Conservation (phyloP, 805 yeast species). For the Debaryomyces hansenii region DNA sequence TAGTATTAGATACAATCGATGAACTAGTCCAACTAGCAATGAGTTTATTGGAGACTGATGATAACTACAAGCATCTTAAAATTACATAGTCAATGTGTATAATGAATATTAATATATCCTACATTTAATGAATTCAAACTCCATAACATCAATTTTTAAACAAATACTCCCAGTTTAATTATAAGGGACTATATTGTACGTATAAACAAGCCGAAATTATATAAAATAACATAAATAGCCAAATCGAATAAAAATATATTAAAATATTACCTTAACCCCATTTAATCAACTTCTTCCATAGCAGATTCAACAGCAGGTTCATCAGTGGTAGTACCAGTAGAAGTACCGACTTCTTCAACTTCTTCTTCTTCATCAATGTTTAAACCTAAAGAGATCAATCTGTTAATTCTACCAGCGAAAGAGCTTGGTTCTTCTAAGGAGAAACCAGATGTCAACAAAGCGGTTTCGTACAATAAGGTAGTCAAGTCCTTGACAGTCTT, state of each 20-base stretch:
- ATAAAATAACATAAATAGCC: neutral
- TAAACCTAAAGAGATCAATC: conserved; percentile 96
- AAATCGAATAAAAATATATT: neutral
- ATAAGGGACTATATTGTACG: neutral
- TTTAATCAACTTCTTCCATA: conserved; percentile 98
- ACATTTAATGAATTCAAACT: neutral
- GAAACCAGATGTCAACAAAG: conserved; percentile 98
- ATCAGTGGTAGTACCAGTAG: conserved; percentile 47
- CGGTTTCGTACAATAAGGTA: conserved; percentile 94
- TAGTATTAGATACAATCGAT: conserved; percentile 30
- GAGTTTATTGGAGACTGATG: neutral
- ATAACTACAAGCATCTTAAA: neutral
- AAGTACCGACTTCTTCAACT: conserved; percentile 44
- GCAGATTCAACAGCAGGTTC: conserved; percentile 86
- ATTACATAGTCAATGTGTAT: neutral
- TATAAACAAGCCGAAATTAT: neutral
- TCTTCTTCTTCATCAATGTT: conserved; percentile 91
- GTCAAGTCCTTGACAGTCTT: conserved; percentile 98
- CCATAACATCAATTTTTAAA: neutral
- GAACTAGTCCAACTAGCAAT: conserved; percentile 22
- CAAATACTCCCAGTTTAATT: neutral
- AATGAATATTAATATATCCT: neutral
- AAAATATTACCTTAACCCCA: neutral
- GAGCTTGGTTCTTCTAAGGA: conserved; percentile 97
- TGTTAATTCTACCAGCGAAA: conserved; percentile 96